These are phyloP conservation scores for Globisporangium spiculum DNA, from an alignment of 352 stramenopile genomes.

Conservation along the genomic window DNA sequence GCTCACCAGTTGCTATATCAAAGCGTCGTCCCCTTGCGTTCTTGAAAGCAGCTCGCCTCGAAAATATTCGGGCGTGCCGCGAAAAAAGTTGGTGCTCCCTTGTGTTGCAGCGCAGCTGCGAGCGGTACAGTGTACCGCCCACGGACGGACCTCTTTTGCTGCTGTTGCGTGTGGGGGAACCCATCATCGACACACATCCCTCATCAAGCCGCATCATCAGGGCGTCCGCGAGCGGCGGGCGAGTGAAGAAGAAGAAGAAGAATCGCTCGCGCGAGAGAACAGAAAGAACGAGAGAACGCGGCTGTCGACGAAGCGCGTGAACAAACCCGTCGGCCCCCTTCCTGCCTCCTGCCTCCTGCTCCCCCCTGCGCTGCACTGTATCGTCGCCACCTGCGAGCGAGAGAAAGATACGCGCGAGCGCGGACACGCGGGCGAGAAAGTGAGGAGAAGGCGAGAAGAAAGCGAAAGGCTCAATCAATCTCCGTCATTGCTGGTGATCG, in stretches of 20 bases:
- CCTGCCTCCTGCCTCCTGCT: background rate
- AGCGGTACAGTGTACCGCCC: slow-evolving; percentile 1
- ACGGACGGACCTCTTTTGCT: slow-evolving; percentile 6
- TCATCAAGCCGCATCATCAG: slow-evolving; percentile 11
- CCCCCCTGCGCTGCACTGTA: background rate
- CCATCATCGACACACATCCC: slow-evolving; percentile 7
- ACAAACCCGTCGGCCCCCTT: background rate
- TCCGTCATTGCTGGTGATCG: too few relatives aligned
- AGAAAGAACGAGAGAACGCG: slow-evolving; percentile 5
- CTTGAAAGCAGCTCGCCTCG: background rate
- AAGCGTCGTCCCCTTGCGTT: background rate
- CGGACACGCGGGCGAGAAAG: background rate
- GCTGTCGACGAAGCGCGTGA: slow-evolving; percentile 1
- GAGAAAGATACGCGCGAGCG: slow-evolving; percentile 9
- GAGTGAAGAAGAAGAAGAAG: slow-evolving; percentile 7
- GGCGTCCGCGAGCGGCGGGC: background rate
- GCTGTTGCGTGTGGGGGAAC: background rate
- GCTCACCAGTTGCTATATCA: background rate
- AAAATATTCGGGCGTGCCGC: background rate
- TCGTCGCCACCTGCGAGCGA: background rate
- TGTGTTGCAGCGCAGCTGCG: background rate
- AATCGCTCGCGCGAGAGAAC: slow-evolving; percentile 5
- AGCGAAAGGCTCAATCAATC: background rate
- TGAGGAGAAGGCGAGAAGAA: slow-evolving; percentile 1
- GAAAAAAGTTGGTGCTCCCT: slow-evolving; percentile 1